Evolutionary conservation across 176 grass and related monocot species (phyloP).

Genomic region (Cenchrus fungigraminus): DNA sequence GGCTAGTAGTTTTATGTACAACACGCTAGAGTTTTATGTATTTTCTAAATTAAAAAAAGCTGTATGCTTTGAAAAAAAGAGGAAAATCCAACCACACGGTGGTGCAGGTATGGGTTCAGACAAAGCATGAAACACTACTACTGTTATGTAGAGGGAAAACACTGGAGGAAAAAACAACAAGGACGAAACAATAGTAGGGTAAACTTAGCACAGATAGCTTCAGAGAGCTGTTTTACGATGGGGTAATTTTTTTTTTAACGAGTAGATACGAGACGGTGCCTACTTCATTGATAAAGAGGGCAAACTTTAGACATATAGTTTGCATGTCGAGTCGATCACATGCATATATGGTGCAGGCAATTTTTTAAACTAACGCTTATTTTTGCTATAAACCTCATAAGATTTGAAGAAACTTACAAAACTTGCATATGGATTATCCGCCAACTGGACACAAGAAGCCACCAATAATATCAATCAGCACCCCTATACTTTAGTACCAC

Average conservation of each 20-base stretch:
- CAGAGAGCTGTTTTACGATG: not conserved
- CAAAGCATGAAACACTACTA: too few species aligned
- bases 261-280: too few species aligned
- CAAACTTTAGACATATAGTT: not conserved
- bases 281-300: too few species aligned
- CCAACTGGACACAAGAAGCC: constrained; percentile 23
- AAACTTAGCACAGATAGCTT: too few species aligned
- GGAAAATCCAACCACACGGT: too few species aligned
- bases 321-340: not conserved
- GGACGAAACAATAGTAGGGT: too few species aligned
- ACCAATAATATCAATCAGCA: not conserved
- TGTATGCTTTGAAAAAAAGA: too few species aligned
- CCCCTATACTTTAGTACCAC: not conserved
- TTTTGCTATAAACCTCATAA: not conserved
- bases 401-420: not conserved
- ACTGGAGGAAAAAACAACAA: too few species aligned
- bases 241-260: too few species aligned
- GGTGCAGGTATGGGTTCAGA: too few species aligned
- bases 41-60: not conserved
- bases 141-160: too few species aligned
- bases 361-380: not conserved
- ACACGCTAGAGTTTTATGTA: not conserved
- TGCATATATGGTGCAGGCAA: not conserved
- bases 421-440: not conserved
- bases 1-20: not conserved